These are phyloP conservation scores for Botryotinia globosa DNA, from an alignment of 2,329 filamentous ascomycete species.

Conservation along the genomic window DNA sequence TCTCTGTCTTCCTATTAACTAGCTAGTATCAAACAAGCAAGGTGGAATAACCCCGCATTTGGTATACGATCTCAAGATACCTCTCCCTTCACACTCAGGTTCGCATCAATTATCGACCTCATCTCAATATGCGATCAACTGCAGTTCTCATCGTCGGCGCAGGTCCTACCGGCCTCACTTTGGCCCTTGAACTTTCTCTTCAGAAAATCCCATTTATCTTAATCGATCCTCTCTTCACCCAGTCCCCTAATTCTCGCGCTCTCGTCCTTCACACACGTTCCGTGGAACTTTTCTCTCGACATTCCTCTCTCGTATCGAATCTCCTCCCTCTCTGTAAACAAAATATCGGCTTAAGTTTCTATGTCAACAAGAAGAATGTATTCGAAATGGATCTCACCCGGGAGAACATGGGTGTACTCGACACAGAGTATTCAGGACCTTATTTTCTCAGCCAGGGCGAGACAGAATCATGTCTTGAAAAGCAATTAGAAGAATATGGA, in stretches of 20 bases:
- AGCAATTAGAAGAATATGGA: slow-evolving; percentile 34
- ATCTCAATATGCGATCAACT: slow-evolving; percentile 13
- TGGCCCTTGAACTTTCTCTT: slow-evolving; percentile 42
- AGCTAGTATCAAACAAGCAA: not conserved
- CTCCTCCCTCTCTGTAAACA: slow-evolving; percentile 42
- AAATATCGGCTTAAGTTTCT: slow-evolving; percentile 42
- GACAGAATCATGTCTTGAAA: slow-evolving; percentile 40
- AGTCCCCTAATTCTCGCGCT: slow-evolving; percentile 43
- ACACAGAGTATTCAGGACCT: slow-evolving; percentile 38
- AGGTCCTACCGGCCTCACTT: slow-evolving; percentile 46
- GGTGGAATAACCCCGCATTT: not conserved
- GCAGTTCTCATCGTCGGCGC: slow-evolving; percentile 47
- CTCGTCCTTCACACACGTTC: slow-evolving; percentile 50
- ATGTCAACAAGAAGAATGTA: slow-evolving; percentile 39
- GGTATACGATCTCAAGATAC: not conserved
- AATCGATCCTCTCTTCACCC: slow-evolving; percentile 39
- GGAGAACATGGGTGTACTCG: slow-evolving; percentile 26
- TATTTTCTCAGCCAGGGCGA: slow-evolving; percentile 40
- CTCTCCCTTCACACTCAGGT: not conserved
- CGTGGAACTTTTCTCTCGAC: slow-evolving; percentile 49
- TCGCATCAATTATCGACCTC: not conserved
- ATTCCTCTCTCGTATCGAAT: slow-evolving; percentile 41
- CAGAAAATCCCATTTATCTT: slow-evolving; percentile 42
- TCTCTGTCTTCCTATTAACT: not conserved
- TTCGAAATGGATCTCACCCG: slow-evolving; percentile 38